A percentile compares a stretch with the other conserved stretches of the same genome.
phyloP scores from a whole-genome alignment of 139 green algal species.

The Microglena sp. region DNA sequence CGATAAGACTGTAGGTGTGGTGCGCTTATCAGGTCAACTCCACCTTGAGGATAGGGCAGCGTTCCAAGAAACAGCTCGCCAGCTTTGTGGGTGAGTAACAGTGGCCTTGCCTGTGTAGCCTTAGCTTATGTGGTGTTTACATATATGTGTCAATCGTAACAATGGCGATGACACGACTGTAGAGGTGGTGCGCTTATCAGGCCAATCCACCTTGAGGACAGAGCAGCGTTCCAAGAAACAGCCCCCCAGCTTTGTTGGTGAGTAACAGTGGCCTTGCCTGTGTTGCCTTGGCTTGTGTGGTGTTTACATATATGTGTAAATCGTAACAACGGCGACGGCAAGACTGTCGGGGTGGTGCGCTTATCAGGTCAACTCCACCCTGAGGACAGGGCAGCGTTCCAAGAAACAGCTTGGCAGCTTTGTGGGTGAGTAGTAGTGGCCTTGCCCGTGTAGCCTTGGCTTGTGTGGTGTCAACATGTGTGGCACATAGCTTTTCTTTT shows the following conservation, averaged over 20 bases:
- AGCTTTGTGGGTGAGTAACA: constrained; percentile 53
- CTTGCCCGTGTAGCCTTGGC: too few species aligned
- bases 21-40: constrained; percentile 57
- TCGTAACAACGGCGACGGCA: too few species aligned
- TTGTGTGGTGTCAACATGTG: too few species aligned
- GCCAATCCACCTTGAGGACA: neutral
- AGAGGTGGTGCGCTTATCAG: neutral
- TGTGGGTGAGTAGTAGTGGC: constrained; percentile 53
- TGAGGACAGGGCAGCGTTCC: constrained; percentile 62
- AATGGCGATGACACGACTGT: neutral
- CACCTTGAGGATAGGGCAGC: constrained; percentile 60
- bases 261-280: neutral
- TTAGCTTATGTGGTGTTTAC: neutral
- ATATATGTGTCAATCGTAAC: neutral
- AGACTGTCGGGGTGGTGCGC: constrained; percentile 57
- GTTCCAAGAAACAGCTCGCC: constrained; percentile 60
- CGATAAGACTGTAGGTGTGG: constrained; percentile 46
- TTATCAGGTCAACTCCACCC: constrained; percentile 56
- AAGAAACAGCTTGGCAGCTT: constrained; percentile 62
- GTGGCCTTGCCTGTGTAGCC: neutral
- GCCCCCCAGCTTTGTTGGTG: neutral
- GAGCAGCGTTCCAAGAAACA: neutral
- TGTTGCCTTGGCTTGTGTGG: too few species aligned
- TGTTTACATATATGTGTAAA: too few species aligned
- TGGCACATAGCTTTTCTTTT: too few species aligned